Evolutionary conservation across 2,329 filamentous ascomycete species (phyloP).

Genomic region (Chalaropsis thielavioides): DNA sequence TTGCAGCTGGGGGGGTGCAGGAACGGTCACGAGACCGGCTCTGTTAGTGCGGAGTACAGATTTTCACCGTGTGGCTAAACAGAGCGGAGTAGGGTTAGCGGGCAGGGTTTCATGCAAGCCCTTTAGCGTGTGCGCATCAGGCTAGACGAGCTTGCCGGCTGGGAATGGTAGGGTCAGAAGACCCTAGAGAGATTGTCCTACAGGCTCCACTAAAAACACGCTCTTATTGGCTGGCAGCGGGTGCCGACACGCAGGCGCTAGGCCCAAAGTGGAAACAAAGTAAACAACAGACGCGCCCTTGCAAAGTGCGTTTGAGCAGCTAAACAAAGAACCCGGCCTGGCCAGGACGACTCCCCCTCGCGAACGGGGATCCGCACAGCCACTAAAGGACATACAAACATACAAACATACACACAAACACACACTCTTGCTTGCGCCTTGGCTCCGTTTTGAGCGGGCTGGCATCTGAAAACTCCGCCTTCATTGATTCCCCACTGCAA

Average conservation of each 20-base stretch:
- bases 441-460: no score
- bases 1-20: neutral
- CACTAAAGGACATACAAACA: no score
- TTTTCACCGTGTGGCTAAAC: neutral
- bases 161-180: neutral
- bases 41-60: neutral
- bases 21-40: neutral
- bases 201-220: neutral
- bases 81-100: neutral
- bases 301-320: neutral
- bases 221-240: slow-evolving; percentile 8
- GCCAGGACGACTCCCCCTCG: no score
- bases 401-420: no score
- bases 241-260: slow-evolving; percentile 21
- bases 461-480: no score
- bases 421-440: no score
- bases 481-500: no score
- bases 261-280: slow-evolving; percentile 26
- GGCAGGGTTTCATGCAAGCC: neutral
- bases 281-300: slow-evolving; percentile 28
- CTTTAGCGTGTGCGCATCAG: neutral
- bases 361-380: no score
- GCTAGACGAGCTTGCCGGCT: neutral
- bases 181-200: neutral
- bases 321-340: neutral